Evolutionary conservation across 1,284 basidiomycete genomes (phyloP), one percentile per base, ranked within the genome.

Genomic region (Wolfiporia cocos): DNA sequence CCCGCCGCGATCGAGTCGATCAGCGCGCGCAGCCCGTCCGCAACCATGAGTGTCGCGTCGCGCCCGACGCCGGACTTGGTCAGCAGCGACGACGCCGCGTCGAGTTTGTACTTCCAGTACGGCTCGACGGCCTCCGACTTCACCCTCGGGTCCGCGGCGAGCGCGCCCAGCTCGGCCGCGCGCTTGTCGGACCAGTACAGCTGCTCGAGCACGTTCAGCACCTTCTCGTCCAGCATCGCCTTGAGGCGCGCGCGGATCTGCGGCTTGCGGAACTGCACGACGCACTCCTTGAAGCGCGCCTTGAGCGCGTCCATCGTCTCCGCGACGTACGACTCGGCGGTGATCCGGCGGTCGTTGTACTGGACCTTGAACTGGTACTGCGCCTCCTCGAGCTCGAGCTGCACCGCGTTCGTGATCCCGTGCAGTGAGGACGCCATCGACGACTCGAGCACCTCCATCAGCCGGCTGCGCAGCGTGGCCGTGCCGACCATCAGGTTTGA

Each of bases 351-450:
- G 65, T 99, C 96, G 61, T 99, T 99, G 73, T 99, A 99, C 64
- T 98, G 92, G 1, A 99, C 94, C 66, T 99, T 99, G 79, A 99
- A 99, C 64, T 98, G 94, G 64, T 99, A 99, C 21, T 83, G 84
- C 1, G 95, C 86, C 57, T 98, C 95, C 63, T 99, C 95, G 11
- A 98, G 76, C 63, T 99, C 96, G 26, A 96, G 78, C 57, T 96
- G 93, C 4, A 99, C 95, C 1, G 92, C 91, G 59, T 97, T 97
- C 40, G 92, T 91, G 60, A 99, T 97, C 1, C 89, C 85, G 56
- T 98, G 92, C 9, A 99, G 72, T 31, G 91, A 93, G 0, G 88
- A 87, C 0, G 93, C 90, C 95, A 99, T 99, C 32, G 88, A 92
- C 18, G 92, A 92, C 62, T 99, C 96, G 38, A 99, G 74, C 5